Conservation (phyloP, 495 filamentous ascomycete genomes). For the Polyplosphaeria fusca region DNA sequence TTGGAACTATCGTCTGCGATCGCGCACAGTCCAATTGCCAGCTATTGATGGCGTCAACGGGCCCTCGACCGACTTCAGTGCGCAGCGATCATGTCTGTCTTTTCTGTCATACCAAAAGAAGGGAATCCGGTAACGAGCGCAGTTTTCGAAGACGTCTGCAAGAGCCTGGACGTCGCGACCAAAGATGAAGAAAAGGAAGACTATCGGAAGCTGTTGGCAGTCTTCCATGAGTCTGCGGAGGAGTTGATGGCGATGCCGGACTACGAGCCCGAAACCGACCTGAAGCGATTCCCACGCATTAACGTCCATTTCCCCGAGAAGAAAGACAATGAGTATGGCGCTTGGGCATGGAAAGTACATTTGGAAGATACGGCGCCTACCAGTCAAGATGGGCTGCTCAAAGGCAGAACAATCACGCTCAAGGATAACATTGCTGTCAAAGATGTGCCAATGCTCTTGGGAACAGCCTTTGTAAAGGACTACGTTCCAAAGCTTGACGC, state of each 20-base stretch:
- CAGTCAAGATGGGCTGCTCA: constrained; percentile 12
- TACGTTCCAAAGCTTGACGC: constrained; percentile 41
- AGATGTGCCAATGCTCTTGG: constrained; percentile 36
- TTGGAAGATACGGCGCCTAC: constrained; percentile 28
- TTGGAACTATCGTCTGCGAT: too few species aligned
- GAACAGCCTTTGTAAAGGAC: constrained; percentile 34
- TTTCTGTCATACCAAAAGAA: constrained; percentile 9
- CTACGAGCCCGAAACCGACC: constrained; percentile 30
- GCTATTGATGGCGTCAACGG: background rate
- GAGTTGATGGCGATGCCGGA: constrained; percentile 35
- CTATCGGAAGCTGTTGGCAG: constrained; percentile 37
- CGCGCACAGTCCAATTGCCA: too few species aligned
- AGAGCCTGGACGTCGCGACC: constrained; percentile 26
- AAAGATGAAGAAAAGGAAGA: constrained; percentile 38
- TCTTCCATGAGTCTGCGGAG: constrained; percentile 36
- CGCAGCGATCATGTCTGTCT: constrained; percentile 20
- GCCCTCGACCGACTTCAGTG: background rate
- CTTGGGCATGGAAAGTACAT: constrained; percentile 37
- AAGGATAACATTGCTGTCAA: constrained; percentile 39
- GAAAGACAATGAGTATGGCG: constrained; percentile 30
- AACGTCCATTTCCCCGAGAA: constrained; percentile 21
- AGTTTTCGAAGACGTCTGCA: constrained; percentile 27
- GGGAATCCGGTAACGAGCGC: constrained; percentile 30
- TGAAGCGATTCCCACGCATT: constrained; percentile 30
- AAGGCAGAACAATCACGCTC: constrained; percentile 32